Conservation (phyloP, 1,284 basidiomycete genomes). For the Microbotryomycetes sp. region DNA sequence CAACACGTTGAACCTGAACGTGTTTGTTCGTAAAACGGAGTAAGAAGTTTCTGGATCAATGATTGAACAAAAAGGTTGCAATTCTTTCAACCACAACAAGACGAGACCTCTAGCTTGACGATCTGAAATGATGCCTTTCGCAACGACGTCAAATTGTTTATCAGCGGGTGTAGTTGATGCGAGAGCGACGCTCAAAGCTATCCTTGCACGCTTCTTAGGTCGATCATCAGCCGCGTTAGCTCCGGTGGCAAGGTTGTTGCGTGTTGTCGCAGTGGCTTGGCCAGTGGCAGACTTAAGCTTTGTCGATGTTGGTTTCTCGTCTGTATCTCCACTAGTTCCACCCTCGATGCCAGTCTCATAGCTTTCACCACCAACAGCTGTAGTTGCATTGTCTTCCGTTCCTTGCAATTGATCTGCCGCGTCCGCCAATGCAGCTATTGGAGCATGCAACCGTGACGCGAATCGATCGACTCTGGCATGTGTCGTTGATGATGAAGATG, state of each 20-base stretch:
- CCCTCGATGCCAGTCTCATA: not conserved
- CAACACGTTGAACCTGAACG: constrained; percentile 18
- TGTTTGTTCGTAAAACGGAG: not conserved
- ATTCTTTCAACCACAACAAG: constrained; percentile 9
- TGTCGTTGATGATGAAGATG: too few relatives aligned
- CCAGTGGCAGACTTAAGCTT: too few relatives aligned
- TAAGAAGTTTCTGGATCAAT: constrained; percentile 22
- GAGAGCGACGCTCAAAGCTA: not conserved
- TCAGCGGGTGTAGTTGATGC: not conserved
- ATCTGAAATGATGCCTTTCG: constrained; percentile 26
- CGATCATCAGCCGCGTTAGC: not conserved
- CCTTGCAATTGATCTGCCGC: constrained; percentile 10
- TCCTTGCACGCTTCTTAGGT: constrained; percentile 1
- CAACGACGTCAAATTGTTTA: constrained; percentile 5
- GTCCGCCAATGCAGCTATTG: constrained; percentile 13
- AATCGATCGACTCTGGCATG: constrained; percentile 9
- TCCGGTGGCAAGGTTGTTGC: too few relatives aligned
- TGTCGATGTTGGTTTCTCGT: too few relatives aligned
- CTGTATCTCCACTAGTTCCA: not conserved
- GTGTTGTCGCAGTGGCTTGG: too few relatives aligned
- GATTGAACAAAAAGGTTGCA: constrained; percentile 17
- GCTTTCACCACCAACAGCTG: not conserved
- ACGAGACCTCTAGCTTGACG: constrained; percentile 30
- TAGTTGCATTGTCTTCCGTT: not conserved
- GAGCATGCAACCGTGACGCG: constrained; percentile 5